Evolutionary conservation across 2,329 filamentous ascomycete species (phyloP).

Genomic region (Cyphellophora attinorum): DNA sequence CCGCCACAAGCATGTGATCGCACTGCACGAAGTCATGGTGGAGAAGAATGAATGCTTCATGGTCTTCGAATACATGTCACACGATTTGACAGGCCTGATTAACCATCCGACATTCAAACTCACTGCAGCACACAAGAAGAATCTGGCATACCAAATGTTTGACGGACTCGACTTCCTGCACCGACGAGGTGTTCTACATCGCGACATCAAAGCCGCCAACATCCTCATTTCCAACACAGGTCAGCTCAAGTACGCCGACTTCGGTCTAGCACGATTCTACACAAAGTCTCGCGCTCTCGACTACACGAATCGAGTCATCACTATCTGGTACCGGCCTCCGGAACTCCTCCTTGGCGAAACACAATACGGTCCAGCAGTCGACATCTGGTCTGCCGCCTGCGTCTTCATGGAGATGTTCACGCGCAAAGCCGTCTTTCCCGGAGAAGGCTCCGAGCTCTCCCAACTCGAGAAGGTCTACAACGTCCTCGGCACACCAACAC

Average conservation of each 20-base stretch:
- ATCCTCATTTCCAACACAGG: slow-evolving; percentile 88
- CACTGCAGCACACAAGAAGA: slow-evolving; percentile 77
- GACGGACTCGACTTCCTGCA: slow-evolving; percentile 91
- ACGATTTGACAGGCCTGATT: slow-evolving; percentile 87
- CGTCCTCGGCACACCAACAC: slow-evolving; percentile 77
- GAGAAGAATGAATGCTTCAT: slow-evolving; percentile 98
- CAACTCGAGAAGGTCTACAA: slow-evolving; percentile 97
- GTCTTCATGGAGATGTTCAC: slow-evolving; percentile 97
- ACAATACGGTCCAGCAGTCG: slow-evolving; percentile 78
- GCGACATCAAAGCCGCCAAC: slow-evolving; percentile 97
- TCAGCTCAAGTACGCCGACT: slow-evolving; percentile 86
- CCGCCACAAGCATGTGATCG: slow-evolving; percentile 72
- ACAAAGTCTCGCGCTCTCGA: slow-evolving; percentile 84
- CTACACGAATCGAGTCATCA: slow-evolving; percentile 97
- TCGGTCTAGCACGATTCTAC: slow-evolving; percentile 92
- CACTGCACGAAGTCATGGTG: slow-evolving; percentile 88
- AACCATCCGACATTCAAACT: slow-evolving; percentile 90
- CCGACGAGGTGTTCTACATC: slow-evolving; percentile 82
- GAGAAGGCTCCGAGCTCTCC: slow-evolving; percentile 89
- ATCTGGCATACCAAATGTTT: slow-evolving; percentile 86
- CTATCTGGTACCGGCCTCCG: slow-evolving; percentile 92
- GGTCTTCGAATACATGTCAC: slow-evolving; percentile 97
- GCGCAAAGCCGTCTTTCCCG: slow-evolving; percentile 84
- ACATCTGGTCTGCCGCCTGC: slow-evolving; percentile 95
- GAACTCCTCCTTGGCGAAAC: slow-evolving; percentile 88